phyloP scores from a whole-genome alignment of 345 rosid species.

The Eucalyptus paniculata region DNA sequence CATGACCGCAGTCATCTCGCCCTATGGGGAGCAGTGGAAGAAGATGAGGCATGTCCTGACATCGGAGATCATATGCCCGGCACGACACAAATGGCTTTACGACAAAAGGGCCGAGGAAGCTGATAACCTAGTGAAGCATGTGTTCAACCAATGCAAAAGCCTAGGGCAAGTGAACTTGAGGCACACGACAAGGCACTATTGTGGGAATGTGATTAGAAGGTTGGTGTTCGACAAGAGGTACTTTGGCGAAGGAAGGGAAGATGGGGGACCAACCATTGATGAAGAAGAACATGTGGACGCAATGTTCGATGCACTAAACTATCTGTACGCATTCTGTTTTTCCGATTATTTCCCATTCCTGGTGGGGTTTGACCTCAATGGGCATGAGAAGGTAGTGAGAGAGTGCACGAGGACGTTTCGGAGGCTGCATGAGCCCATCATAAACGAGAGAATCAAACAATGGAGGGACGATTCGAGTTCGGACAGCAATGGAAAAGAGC shows the following conservation, averaged over 20 bases:
- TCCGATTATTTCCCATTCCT: conserved; percentile 1
- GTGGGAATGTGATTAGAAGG: neutral
- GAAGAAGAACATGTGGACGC: neutral
- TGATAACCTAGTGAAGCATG: neutral
- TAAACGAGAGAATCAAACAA: neutral
- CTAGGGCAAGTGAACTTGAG: neutral
- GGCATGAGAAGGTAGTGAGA: neutral
- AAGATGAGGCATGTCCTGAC: neutral
- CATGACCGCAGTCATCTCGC: neutral
- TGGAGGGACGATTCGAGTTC: neutral
- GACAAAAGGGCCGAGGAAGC: neutral
- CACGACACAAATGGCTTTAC: neutral
- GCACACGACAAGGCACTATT: neutral
- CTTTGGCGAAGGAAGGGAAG: neutral
- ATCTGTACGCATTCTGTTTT: neutral
- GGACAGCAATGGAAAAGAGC: neutral
- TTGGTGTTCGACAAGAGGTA: neutral
- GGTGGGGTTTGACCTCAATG: neutral
- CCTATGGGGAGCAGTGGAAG: neutral
- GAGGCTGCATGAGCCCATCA: neutral
- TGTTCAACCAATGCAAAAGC: neutral
- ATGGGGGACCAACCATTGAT: neutral
- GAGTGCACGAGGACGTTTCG: neutral
- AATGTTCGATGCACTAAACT: neutral
- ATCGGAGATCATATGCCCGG: neutral